Evolutionary conservation across 345 rosid genomes (phyloP).

Genomic region (Eucalyptus marginata): DNA sequence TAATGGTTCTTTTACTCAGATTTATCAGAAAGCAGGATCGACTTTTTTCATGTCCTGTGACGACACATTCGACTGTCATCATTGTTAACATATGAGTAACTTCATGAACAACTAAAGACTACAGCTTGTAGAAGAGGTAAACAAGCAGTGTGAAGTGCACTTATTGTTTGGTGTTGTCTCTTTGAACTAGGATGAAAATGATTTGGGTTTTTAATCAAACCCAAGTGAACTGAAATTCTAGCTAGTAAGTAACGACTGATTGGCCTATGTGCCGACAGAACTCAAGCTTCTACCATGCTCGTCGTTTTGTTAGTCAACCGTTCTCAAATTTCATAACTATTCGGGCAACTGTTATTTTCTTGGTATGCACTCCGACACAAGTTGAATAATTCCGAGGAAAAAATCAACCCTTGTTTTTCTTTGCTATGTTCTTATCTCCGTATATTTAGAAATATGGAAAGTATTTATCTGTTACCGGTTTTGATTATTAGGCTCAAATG

Average conservation of each 20-base stretch:
- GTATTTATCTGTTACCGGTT: not conserved
- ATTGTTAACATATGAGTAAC: not conserved
- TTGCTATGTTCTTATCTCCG: not conserved
- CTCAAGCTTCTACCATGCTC: not conserved
- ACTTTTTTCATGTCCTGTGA: not conserved
- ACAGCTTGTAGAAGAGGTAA: not conserved
- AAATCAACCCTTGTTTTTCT: not conserved
- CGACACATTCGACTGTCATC: not conserved
- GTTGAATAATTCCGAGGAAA: not conserved
- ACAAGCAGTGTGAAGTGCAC: not conserved
- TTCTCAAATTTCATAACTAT: not conserved
- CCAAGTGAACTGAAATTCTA: not conserved
- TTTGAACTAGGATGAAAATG: not conserved
- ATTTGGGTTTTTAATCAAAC: not conserved
- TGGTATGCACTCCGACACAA: not conserved
- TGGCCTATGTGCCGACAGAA: not conserved
- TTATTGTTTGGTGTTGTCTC: not conserved
- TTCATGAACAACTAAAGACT: not conserved
- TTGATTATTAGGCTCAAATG: not conserved
- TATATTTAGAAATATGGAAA: not conserved
- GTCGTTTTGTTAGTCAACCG: not conserved
- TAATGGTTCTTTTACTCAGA: not conserved
- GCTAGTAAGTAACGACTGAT: not conserved
- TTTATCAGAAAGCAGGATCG: not conserved
- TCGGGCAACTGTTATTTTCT: not conserved